Evolutionary conservation across 2,329 filamentous ascomycete genomes (phyloP), one percentile per base, ranked within the genome.

Genomic region (Xylariomycetidae sp.): DNA sequence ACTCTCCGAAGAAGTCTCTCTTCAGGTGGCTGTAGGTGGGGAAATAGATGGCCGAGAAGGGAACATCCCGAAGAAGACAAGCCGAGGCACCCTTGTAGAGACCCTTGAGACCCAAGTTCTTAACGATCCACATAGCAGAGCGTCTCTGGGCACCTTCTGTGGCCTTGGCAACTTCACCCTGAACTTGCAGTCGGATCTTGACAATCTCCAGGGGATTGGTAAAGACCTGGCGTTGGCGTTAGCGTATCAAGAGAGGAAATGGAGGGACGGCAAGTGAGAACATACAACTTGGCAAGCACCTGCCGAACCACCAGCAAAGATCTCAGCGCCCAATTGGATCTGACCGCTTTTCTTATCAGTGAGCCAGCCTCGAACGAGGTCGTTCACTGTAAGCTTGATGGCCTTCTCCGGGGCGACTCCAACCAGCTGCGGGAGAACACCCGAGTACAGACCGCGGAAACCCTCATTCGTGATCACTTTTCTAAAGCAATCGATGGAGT

Each of bases 31-130:
- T 85, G 70, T 98, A 98, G 15, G 88, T 83, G 2, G 92, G 90
- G 78, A 98, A 98, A 70, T 98, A 98, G 57, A 98, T 98, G 52
- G 87, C 88, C 14, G 90, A 96, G 70, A 98, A 98, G 90, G 92
- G 92, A 25, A 96, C 87, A 61, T 98, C 92, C 49, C 92, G 89
- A 44, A 96, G 75, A 52, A 98, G 70, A 65, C 92, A 98, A 14
- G 92, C 92, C 27, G 82, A 87, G 14, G 90, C 92, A 42, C 92
- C 92, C 73, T 95, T 96, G 75, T 98, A 98, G 48, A 98, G 71
- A 37, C 92, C 92, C 31, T 94, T 72, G 30, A 98, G 76, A 72
- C 92, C 92, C 42, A 98, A 70, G 64, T 98, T 95, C 58, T 82
- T 82, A 41, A 96, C 84, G 49, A 98, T 96, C 92, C 92, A 98